Conservation (phyloP, 1,284 basidiomycete species). For the Sphagnurus paluster region DNA sequence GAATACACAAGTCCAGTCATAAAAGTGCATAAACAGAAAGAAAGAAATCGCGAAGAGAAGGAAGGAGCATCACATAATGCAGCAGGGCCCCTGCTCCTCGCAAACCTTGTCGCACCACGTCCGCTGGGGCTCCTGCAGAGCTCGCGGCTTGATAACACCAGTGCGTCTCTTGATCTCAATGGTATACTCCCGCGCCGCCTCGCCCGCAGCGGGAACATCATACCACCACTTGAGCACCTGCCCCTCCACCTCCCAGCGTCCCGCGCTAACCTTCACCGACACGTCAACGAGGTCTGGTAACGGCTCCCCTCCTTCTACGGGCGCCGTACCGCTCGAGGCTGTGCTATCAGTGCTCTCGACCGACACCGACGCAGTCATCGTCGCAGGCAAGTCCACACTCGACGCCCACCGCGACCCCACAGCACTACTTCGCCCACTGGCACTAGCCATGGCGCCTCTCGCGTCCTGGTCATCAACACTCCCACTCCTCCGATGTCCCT, state of each 20-base stretch:
- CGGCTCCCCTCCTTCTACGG: not conserved
- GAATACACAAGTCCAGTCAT: too few relatives aligned
- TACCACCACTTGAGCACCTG: conserved; percentile 88
- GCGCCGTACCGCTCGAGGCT: not conserved
- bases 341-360: not conserved
- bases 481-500: conserved; percentile 9
- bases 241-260: conserved; percentile 68
- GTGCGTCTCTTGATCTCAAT: conserved; percentile 66
- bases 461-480: conserved; percentile 12
- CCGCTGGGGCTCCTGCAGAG: conserved; percentile 2
- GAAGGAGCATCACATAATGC: conserved; percentile 19
- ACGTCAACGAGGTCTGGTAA: conserved; percentile 34
- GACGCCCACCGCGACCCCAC: conserved; percentile 23
- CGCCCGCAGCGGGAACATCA: conserved; percentile 53
- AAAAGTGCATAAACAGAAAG: not conserved
- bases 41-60: conserved; percentile 2
- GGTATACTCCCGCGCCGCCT: conserved; percentile 52
- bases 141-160: conserved; percentile 52
- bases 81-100: conserved; percentile 15
- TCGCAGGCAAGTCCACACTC: conserved; percentile 21
- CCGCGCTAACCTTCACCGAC: conserved; percentile 60
- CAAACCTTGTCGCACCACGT: conserved; percentile 25
- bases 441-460: too few relatives aligned
- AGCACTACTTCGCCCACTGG: conserved; percentile 15
- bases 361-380: conserved; percentile 5